Evolutionary conservation across 768 basidiomycete genomes (phyloP).

Genomic region (Boletellus ananas): DNA sequence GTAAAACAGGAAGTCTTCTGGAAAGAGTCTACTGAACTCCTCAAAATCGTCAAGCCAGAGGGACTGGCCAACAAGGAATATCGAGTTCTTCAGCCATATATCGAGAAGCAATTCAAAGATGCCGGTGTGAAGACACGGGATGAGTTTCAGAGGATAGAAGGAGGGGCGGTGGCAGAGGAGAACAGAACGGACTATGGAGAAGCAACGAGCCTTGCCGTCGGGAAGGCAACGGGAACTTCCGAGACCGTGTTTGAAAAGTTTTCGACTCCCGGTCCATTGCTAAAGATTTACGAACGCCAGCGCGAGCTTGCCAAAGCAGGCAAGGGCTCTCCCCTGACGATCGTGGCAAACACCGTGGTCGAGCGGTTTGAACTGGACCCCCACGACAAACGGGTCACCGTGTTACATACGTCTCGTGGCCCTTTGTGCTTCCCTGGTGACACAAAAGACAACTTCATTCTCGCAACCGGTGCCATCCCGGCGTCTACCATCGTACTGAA

Average conservation of each 20-base stretch:
- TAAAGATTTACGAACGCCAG: slow-evolving; percentile 12
- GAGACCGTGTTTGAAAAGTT: slow-evolving; percentile 16
- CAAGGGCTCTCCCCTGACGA: slow-evolving; percentile 13
- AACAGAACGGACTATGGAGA: slow-evolving; percentile 4
- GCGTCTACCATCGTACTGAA: slow-evolving; percentile 17
- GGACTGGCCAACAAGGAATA: slow-evolving; percentile 1
- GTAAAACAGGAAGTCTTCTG: not conserved
- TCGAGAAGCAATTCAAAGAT: not conserved
- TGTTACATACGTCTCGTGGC: slow-evolving; percentile 17
- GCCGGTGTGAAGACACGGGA: not conserved
- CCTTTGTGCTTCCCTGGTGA: slow-evolving; percentile 5
- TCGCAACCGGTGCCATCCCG: slow-evolving; percentile 18
- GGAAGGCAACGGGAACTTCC: slow-evolving; percentile 3
- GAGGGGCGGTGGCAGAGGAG: too few species aligned
- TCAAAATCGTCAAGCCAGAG: not conserved
- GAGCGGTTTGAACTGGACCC: slow-evolving; percentile 7
- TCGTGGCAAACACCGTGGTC: slow-evolving; percentile 7
- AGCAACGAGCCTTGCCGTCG: slow-evolving; percentile 12
- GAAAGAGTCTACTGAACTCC: not conserved
- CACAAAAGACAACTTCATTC: slow-evolving; percentile 14
- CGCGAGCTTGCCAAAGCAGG: slow-evolving; percentile 6
- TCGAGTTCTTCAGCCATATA: slow-evolving; percentile 3
- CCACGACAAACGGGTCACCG: not conserved
- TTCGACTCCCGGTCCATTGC: slow-evolving; percentile 14
- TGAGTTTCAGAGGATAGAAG: too few species aligned